phyloP scores from a whole-genome alignment of 1,139 yeast genomes.

The Protomyces gravidus region DNA sequence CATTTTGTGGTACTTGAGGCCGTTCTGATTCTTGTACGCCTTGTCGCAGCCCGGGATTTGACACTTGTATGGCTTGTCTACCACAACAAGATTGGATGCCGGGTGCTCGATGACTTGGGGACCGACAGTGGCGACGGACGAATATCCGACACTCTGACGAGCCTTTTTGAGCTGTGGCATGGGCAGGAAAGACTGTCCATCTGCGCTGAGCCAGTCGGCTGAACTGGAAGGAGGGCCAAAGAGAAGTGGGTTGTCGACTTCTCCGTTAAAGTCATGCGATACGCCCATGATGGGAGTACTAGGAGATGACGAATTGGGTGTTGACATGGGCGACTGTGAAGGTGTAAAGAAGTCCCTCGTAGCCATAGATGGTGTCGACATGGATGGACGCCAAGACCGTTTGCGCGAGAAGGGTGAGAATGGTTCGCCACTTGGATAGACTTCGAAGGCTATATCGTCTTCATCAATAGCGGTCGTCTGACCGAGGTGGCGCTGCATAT shows the following conservation, averaged over 20 bases:
- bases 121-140: slow-evolving; percentile 5
- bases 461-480: slow-evolving; percentile 11
- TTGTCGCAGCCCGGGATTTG: slow-evolving; percentile 98
- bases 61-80: slow-evolving; percentile 88
- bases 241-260: slow-evolving; percentile 14
- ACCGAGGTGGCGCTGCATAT: slow-evolving; percentile 18
- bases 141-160: slow-evolving; percentile 1
- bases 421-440: slow-evolving; percentile 7
- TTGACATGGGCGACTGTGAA: slow-evolving; percentile 29
- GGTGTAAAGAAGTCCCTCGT: slow-evolving; percentile 30
- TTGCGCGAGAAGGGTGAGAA: slow-evolving; percentile 15
- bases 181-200: slow-evolving; percentile 9
- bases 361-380: slow-evolving; percentile 28
- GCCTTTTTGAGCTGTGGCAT: slow-evolving; percentile 20
- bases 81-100: slow-evolving; percentile 35
- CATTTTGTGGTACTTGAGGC: slow-evolving; percentile 86
- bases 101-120: slow-evolving; percentile 39
- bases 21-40: slow-evolving; percentile 95
- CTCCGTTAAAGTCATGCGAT: slow-evolving; percentile 23
- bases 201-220: slow-evolving; percentile 28
- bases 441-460: slow-evolving; percentile 20
- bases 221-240: slow-evolving; percentile 30
- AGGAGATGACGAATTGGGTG: slow-evolving; percentile 31
- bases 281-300: slow-evolving; percentile 27
- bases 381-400: slow-evolving; percentile 18